Evolutionary conservation across 2,329 filamentous ascomycete genomes (phyloP), one percentile per base, ranked within the genome.

Genomic region (Myriosclerotinia scirpicola): DNA sequence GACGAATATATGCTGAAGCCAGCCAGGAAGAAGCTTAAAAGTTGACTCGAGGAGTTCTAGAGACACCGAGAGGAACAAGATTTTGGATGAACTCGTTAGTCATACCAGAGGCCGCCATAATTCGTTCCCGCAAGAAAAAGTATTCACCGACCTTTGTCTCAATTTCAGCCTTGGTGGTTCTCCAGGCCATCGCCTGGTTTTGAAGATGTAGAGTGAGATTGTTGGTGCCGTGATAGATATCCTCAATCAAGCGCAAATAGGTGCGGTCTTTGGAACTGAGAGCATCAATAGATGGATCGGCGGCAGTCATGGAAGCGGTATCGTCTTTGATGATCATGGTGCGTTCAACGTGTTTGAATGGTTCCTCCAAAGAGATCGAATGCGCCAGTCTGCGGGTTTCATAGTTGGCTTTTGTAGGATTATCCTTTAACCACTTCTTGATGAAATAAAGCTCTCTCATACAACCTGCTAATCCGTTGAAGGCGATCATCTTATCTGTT

Each of bases 181-280:
- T n/a, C 58, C 44, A 61, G 44, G 30, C 58, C 44, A 61, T 38
- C 14, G 36, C 58, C n/a, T 61, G 58, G 17, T 61, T 40, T 12
- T 61, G 58, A 26, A 61, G 58, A 40, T 61, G 58, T 22, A 61
- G 34, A 38, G 58, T 61, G 11, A 61, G 58, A 11, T 61, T 61
- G 15, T 61, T 48, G 46, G 58, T 61, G 4, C 36, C 58, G 17
- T 61, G 58, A 3, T 61, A 61, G 30, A 61, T 61, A 17, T 61
- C 58, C 36, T 61, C 46, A 14, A 61, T 61, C 34, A 61, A 50
- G 40, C 58, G 58, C 44, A 61, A 26, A 34, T 61, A 61, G 20
- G n/a, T 61, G 20, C 58, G 58, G 34, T 50, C 58, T 26, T 61
- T 12, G n/a, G 22, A 3, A 40, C 20, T 61, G 58, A 61, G 58